Evolutionary conservation across 1,284 basidiomycete genomes (phyloP).

Genomic region (Thelephora terrestris): DNA sequence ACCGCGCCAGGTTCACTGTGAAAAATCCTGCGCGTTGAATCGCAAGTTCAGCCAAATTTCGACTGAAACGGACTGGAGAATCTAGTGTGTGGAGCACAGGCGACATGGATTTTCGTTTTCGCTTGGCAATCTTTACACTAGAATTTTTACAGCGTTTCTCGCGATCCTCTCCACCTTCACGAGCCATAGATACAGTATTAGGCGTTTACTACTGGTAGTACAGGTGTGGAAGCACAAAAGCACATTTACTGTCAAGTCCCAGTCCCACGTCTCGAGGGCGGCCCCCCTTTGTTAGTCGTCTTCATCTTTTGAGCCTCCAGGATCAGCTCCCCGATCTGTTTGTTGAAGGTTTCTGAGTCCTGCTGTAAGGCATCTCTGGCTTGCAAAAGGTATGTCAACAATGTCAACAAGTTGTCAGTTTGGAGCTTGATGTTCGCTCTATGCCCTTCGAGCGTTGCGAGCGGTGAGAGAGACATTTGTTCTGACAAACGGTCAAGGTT

Average conservation of each 20-base stretch:
- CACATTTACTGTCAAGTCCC: conserved; percentile 21
- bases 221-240: background rate
- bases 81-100: too few species aligned
- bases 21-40: too few species aligned
- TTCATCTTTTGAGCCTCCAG: conserved; percentile 74
- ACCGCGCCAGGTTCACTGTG: too few species aligned
- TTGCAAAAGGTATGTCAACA: conserved; percentile 76
- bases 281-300: conserved; percentile 34
- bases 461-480: conserved; percentile 57
- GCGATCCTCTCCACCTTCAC: too few species aligned
- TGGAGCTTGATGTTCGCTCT: conserved; percentile 57
- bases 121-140: too few species aligned
- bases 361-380: conserved; percentile 76
- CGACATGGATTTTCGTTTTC: too few species aligned
- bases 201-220: background rate
- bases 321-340: conserved; percentile 72
- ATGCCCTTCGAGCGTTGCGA: conserved; percentile 53
- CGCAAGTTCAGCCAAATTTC: too few species aligned
- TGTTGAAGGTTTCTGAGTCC: conserved; percentile 81
- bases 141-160: too few species aligned
- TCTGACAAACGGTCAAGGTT: conserved; percentile 34
- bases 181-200: background rate
- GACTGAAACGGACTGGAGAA: too few species aligned
- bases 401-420: conserved; percentile 61
- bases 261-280: conserved; percentile 41